These are phyloP conservation scores for Xylariaceae sp. DNA, from an alignment of 2,329 filamentous ascomycete species.

Conservation along the genomic window DNA sequence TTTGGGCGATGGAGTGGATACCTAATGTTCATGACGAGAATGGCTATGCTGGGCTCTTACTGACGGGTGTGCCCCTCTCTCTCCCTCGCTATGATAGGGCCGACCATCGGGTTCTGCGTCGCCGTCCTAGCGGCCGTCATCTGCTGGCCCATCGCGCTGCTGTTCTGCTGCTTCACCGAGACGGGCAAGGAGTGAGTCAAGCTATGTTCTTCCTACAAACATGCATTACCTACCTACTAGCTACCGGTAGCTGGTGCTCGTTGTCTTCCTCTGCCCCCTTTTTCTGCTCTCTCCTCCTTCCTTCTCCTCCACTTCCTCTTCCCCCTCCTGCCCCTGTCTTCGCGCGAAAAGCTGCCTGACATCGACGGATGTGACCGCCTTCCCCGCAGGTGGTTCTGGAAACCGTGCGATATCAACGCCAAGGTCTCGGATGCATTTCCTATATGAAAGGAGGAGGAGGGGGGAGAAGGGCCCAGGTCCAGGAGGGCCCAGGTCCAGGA, in stretches of 20 bases:
- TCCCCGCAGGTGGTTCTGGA: slow-evolving; percentile 16
- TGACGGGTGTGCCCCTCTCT: too few relatives aligned
- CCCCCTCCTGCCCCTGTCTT: not conserved
- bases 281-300: not conserved
- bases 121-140: slow-evolving; percentile 13
- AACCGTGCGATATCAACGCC: slow-evolving; percentile 16
- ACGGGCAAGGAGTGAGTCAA: slow-evolving; percentile 16
- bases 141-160: slow-evolving; percentile 16
- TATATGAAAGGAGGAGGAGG: slow-evolving; percentile 9
- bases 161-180: slow-evolving; percentile 17
- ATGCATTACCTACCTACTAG: not conserved
- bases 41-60: too few relatives aligned
- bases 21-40: too few relatives aligned
- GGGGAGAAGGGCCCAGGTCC: too few relatives aligned
- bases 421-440: slow-evolving; percentile 15
- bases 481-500: too few relatives aligned
- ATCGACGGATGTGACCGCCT: not conserved
- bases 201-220: not conserved
- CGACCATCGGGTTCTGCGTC: slow-evolving; percentile 16
- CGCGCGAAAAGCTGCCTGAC: not conserved
- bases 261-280: not conserved
- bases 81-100: slow-evolving; percentile 2
- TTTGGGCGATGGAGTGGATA: too few relatives aligned
- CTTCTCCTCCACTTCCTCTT: not conserved
- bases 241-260: not conserved